Evolutionary conservation across 305 asterid genomes (phyloP).

Genomic region (Plantago coronopus): DNA sequence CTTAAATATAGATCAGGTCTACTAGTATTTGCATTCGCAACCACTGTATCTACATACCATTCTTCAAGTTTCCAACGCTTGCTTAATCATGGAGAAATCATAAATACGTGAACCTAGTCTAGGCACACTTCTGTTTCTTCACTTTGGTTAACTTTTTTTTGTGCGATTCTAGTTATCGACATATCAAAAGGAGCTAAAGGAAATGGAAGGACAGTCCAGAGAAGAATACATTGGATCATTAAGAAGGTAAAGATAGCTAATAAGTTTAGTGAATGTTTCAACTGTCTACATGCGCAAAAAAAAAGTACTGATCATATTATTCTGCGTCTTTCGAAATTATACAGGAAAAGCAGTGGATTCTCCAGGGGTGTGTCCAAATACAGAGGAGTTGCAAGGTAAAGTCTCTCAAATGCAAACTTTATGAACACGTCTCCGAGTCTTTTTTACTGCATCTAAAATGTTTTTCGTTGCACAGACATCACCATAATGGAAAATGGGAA

Average conservation of each 20-base stretch:
- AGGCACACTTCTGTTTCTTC: too few relatives aligned
- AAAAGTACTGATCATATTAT: too few relatives aligned
- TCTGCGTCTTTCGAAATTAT: constrained; percentile 18
- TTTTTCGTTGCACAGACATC: constrained; percentile 47
- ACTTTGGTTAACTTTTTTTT: constrained; percentile 5
- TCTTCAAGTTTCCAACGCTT: too few relatives aligned
- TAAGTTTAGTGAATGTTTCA: too few relatives aligned
- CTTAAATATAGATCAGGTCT: too few relatives aligned
- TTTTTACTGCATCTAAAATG: neutral
- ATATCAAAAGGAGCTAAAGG: constrained; percentile 53
- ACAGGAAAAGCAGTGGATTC: constrained; percentile 73
- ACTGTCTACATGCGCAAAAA: too few relatives aligned
- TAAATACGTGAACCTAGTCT: too few relatives aligned
- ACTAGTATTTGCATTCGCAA: too few relatives aligned
- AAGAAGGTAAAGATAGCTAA: constrained; percentile 38
- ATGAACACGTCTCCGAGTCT: neutral
- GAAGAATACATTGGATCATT: constrained; percentile 85
- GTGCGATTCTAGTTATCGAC: constrained; percentile 44
- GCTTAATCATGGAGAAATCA: too few relatives aligned
- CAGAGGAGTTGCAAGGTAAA: constrained; percentile 84
- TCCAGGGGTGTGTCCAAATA: constrained; percentile 88
- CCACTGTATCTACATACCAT: too few relatives aligned
- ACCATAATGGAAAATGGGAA: constrained; percentile 95
- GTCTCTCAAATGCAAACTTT: neutral
- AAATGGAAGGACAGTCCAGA: constrained; percentile 69